phyloP scores from a whole-genome alignment of 108 stramenopile species.

The Cyclostephanos invisitatus region DNA sequence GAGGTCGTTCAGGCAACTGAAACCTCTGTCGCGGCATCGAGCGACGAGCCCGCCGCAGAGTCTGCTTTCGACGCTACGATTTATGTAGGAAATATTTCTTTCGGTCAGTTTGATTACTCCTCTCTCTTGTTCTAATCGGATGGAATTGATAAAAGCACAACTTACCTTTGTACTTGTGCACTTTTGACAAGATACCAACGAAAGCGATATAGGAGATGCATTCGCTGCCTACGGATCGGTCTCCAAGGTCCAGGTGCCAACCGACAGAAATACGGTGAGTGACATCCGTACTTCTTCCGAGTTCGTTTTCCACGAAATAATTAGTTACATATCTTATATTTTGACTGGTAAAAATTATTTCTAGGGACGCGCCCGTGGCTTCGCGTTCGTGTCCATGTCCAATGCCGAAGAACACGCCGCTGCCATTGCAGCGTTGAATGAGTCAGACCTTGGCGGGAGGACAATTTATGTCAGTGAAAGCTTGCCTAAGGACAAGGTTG shows the following conservation, averaged over 20 bases:
- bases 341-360: not conserved
- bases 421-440: constrained; percentile 63
- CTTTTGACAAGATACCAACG: constrained; percentile 54
- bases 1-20: constrained; percentile 27
- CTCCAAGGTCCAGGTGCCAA: constrained; percentile 82
- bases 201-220: constrained; percentile 63
- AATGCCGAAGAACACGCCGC: constrained; percentile 61
- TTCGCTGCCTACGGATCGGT: constrained; percentile 82
- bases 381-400: constrained; percentile 87
- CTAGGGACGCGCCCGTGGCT: constrained; percentile 59
- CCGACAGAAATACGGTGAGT: constrained; percentile 65
- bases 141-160: too few relatives aligned
- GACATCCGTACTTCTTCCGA: not conserved
- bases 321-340: constrained; percentile 25
- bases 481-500: constrained; percentile 63
- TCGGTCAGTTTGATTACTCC: constrained; percentile 21
- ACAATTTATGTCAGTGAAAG: constrained; percentile 67
- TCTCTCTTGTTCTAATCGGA: not conserved
- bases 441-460: constrained; percentile 57
- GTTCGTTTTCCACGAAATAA: not conserved
- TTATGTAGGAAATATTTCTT: constrained; percentile 51
- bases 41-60: constrained; percentile 1
- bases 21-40: not conserved
- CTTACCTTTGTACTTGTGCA: not conserved
- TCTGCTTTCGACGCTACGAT: constrained; percentile 38